Evolutionary conservation across 2,329 filamentous ascomycete genomes (phyloP).

Genomic region (Neodidymelliopsis sp.): DNA sequence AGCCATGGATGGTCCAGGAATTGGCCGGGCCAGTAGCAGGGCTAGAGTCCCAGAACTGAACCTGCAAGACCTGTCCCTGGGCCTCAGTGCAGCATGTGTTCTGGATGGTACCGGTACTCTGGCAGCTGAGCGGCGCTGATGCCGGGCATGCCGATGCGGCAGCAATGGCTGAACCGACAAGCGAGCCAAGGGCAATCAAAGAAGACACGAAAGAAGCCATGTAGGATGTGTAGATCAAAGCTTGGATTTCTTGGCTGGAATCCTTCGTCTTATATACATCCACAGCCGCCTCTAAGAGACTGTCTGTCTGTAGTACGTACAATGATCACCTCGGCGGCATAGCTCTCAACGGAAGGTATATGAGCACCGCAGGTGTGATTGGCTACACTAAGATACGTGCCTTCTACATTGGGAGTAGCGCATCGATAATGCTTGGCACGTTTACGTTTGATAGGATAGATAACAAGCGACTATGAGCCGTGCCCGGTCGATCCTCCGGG

Average conservation of each 20-base stretch:
- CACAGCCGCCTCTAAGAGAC: not conserved
- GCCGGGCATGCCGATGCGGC: constrained; percentile 5
- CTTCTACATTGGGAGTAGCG: constrained; percentile 2
- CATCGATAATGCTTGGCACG: not conserved
- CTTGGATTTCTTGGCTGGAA: constrained; percentile 3
- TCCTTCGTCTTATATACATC: not conserved
- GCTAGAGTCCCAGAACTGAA: constrained; percentile 9
- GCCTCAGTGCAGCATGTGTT: constrained; percentile 9
- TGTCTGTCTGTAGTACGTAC: not conserved
- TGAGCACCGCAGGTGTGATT: not conserved
- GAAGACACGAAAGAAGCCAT: not conserved
- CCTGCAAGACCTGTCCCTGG: constrained; percentile 6
- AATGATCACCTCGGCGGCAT: not conserved
- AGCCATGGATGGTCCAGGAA: constrained; percentile 10
- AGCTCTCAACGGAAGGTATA: constrained; percentile 4
- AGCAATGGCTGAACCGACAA: constrained; percentile 2
- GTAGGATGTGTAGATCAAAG: constrained; percentile 1
- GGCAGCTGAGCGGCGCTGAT: constrained; percentile 9
- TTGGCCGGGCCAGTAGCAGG: constrained; percentile 10
- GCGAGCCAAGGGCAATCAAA: not conserved
- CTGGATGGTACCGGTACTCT: not conserved
- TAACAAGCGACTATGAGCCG: constrained; percentile 1
- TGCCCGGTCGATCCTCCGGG: constrained; percentile 1
- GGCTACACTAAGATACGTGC: not conserved
- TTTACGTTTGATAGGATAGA: constrained; percentile 2